Conservation (phyloP, 192 early-diverging fungal genomes). For the Lobulomyces angularis region DNA sequence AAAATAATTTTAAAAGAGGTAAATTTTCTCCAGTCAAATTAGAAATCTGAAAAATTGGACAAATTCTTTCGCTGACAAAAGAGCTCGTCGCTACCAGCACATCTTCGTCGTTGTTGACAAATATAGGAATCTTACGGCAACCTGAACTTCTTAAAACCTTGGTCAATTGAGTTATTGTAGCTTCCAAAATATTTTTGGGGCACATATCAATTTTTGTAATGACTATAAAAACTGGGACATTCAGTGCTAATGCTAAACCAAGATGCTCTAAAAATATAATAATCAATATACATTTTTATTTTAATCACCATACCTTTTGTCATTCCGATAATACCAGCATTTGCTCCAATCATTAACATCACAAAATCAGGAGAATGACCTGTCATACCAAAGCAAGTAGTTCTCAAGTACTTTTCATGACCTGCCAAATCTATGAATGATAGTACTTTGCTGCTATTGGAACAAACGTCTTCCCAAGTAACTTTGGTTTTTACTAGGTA, state of each 20-base stretch:
- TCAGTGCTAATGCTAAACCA: constrained; percentile 63
- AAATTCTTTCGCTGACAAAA: constrained; percentile 79
- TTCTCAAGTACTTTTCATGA: constrained; percentile 75
- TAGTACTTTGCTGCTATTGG: constrained; percentile 58
- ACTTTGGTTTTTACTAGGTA: constrained; percentile 38
- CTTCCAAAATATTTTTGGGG: constrained; percentile 67
- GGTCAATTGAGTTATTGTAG: constrained; percentile 68
- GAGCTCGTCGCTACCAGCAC: constrained; percentile 66
- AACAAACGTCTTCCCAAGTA: constrained; percentile 74
- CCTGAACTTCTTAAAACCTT: constrained; percentile 77
- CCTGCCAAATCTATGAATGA: constrained; percentile 85
- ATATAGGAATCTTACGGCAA: constrained; percentile 85
- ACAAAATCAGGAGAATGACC: constrained; percentile 78
- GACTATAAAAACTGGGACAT: constrained; percentile 68
- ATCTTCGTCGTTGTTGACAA: constrained; percentile 59
- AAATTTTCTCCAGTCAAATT: constrained; percentile 78
- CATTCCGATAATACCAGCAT: constrained; percentile 81
- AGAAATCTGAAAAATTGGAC: constrained; percentile 89
- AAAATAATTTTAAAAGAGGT: constrained; percentile 60
- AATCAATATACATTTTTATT: not conserved
- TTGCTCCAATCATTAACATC: constrained; percentile 56
- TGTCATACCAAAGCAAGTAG: constrained; percentile 83
- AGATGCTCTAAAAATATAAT: constrained; percentile 48
- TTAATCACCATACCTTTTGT: constrained; percentile 64
- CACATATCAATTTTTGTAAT: constrained; percentile 92